Evolutionary conservation across 495 filamentous ascomycete species (phyloP).

Genomic region (Trichoderma gamsii): DNA sequence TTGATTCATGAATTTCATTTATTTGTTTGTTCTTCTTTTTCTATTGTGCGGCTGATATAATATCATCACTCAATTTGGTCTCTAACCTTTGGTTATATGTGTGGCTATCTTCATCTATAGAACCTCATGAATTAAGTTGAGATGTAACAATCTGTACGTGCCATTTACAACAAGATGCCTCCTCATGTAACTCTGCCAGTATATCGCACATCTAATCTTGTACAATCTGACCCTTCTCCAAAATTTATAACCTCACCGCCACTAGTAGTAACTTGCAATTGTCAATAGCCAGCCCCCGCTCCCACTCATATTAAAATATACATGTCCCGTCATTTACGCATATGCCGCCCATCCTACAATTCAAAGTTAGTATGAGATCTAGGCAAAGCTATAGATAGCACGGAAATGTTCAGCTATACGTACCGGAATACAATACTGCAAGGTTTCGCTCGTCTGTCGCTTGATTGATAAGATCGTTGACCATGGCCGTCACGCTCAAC

Average conservation of each 20-base stretch:
- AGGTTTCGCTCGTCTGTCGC: conserved; percentile 89
- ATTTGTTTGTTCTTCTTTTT: too few relatives aligned
- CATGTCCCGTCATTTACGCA: conserved; percentile 33
- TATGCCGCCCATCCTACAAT: conserved; percentile 54
- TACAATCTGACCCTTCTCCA: background rate
- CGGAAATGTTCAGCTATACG: conserved; percentile 23
- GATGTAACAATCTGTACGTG: too few relatives aligned
- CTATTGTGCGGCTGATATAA: too few relatives aligned
- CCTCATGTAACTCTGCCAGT: too few relatives aligned
- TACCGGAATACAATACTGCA: conserved; percentile 86
- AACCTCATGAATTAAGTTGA: too few relatives aligned
- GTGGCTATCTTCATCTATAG: too few relatives aligned
- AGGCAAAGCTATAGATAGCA: background rate
- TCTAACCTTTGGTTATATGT: too few relatives aligned
- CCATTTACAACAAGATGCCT: too few relatives aligned
- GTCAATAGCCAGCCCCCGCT: background rate
- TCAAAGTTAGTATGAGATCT: background rate
- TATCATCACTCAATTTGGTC: too few relatives aligned
- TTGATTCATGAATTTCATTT: too few relatives aligned
- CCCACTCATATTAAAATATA: background rate
- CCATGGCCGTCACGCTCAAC: conserved; percentile 86
- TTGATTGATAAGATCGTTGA: conserved; percentile 94
- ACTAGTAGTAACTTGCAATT: too few relatives aligned
- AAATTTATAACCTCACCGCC: too few relatives aligned
- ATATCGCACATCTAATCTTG: background rate